Base-by-base conservation (phyloP, 108 stramenopile species). In the Discostella stelligeroides region DNA sequence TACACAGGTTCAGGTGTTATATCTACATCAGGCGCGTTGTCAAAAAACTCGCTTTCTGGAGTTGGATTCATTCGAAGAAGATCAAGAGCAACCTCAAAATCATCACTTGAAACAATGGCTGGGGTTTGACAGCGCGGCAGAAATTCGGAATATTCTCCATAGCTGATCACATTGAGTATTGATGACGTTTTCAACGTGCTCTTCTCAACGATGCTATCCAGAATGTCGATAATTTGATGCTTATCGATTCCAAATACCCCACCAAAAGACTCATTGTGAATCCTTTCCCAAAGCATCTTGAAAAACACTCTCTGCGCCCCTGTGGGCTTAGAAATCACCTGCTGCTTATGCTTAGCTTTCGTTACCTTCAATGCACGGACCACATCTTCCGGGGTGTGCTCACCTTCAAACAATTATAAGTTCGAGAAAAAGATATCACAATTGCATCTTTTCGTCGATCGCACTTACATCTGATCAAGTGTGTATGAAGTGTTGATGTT, bases 61-160 rank as follows among this genome's bases (percentile, higher is more conserved):
- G 70, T 79, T 15, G 30, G 65, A 23, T 64, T 53, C 37, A 47
- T 46, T 27, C 66, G 39, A 8, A 79, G 49, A 24, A 79, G 57
- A 13, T 66, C 60, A 7, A 71, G 43, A 0, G 65, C 68, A 14
- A 67, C 7, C 46, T 72, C 78, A 17, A 71, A 79, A 40, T 79
- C 78, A 1, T 71, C 70, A 17, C 62, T 50, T 30, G 65, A 54
- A 12, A 55, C 38, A 1, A 30, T n/a, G 17, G 41, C 41, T 27
- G 34, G 4, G 6, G 18, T 38, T 1, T 63, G 25, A 34, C 21
- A 17, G 0, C 41, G 13, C 6, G 45, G n/a, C 0, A 48, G 27
- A 3, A 46, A 9, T 29, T 66, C 69, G 39, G 57, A 45, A 28
- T 60, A 55, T 34, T 56, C 24, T 0, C 70, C 76, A 27, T 64